Evolutionary conservation across 768 basidiomycete genomes (phyloP).

Genomic region (Mycena kentingensis): DNA sequence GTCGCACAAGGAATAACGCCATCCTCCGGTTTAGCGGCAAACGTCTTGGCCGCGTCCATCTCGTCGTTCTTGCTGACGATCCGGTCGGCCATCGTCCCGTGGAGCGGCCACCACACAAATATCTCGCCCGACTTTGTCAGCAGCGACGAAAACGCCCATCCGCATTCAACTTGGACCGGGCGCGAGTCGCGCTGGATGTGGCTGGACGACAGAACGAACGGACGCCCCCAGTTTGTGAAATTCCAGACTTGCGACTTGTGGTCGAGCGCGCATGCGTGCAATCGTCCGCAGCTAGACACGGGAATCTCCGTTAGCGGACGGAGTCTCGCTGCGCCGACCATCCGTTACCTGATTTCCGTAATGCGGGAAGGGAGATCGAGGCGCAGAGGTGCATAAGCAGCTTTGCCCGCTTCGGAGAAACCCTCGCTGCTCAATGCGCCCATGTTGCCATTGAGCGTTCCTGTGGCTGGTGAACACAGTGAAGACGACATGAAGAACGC

Average conservation of each 20-base stretch:
- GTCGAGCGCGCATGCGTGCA: conserved; percentile 72
- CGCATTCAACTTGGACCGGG: conserved; percentile 70
- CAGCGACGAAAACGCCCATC: conserved; percentile 78
- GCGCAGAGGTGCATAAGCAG: conserved; percentile 54
- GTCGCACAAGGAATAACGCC: conserved; percentile 58
- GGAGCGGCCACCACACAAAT: conserved; percentile 73
- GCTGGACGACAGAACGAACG: conserved; percentile 59
- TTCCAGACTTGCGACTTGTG: conserved; percentile 65
- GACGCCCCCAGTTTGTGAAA: conserved; percentile 77
- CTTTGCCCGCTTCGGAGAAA: conserved; percentile 55
- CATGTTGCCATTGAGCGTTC: conserved; percentile 56
- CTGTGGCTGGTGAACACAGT: conserved; percentile 37
- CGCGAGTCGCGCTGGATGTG: conserved; percentile 42
- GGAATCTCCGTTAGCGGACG: conserved; percentile 1
- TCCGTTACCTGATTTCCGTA: conserved; percentile 62
- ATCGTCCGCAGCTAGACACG: conserved; percentile 67
- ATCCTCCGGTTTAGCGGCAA: conserved; percentile 38
- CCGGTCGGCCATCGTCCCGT: conserved; percentile 40
- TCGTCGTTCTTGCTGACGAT: conserved; percentile 42
- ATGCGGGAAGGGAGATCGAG: conserved; percentile 60
- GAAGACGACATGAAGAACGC: conserved; percentile 8
- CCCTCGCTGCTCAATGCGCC: conserved; percentile 50
- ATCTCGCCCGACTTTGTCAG: conserved; percentile 74
- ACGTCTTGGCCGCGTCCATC: conserved; percentile 47
- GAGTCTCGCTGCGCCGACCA: neutral